phyloP scores from a whole-genome alignment of 352 stramenopile genomes.

The Saprolegnia diclina region DNA sequence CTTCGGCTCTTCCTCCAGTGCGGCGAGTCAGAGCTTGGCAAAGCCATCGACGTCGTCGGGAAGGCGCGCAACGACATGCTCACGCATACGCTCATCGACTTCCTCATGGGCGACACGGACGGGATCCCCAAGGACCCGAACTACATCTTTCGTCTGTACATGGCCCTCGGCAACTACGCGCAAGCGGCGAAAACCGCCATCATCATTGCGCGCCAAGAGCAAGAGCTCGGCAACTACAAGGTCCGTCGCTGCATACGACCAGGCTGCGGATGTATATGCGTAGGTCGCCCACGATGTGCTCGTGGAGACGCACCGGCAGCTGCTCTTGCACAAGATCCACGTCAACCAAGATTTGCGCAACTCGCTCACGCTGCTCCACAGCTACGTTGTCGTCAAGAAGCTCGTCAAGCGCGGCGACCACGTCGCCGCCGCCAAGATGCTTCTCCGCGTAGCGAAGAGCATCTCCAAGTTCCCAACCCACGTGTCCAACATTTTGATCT shows the following conservation, averaged over 20 bases:
- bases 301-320: conserved; percentile 83
- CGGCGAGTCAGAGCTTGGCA: conserved; percentile 77
- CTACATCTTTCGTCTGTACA: conserved; percentile 93
- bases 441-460: conserved; percentile 85
- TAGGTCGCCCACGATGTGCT: conserved; percentile 80
- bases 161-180: conserved; percentile 91
- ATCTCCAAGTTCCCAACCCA: conserved; percentile 91
- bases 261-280: neutral
- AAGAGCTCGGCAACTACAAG: conserved; percentile 91
- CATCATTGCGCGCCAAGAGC: conserved; percentile 91
- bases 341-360: conserved; percentile 84
- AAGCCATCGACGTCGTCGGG: conserved; percentile 90
- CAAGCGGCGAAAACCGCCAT: conserved; percentile 91
- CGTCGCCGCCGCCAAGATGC: conserved; percentile 76
- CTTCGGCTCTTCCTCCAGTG: conserved; percentile 87
- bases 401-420: conserved; percentile 87
- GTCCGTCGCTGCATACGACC: conserved; percentile 16
- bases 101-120: conserved; percentile 92
- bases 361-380: conserved; percentile 88
- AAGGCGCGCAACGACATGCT: conserved; percentile 91
- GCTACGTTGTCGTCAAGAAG: conserved; percentile 92
- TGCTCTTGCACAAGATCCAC: conserved; percentile 80
- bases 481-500: conserved; percentile 89
- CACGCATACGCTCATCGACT: conserved; percentile 93
- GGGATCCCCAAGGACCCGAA: conserved; percentile 92